Evolutionary conservation across 176 grass and related monocot genomes (phyloP), one percentile per base, ranked within the genome.

Genomic region (Pontederia paniculata): DNA sequence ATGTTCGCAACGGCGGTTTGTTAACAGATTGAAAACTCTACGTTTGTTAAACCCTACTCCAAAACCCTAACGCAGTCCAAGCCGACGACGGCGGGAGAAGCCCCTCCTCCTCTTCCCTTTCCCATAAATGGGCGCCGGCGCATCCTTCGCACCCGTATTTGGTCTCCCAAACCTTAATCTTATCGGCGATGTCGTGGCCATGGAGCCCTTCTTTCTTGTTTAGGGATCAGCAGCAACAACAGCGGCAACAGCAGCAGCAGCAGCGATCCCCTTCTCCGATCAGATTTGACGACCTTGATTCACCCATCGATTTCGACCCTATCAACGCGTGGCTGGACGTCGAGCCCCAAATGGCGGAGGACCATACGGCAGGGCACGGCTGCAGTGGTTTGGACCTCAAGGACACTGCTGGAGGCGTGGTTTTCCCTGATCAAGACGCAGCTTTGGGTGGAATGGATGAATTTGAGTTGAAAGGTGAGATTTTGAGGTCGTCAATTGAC

Each of bases 301-400:
- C 22, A 9, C 18, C 51, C 15, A 14, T 31, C 14, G 11, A 45
- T 21, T 95, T 95, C 71, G 90, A 96, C 57, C 85, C 90, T 4
- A 44, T 88, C 49, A 60, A 80, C 65, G 82, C 78, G 90, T 95
- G 90, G 90, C 79, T 95, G 42, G 17, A 89, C 51, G 90, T 86
- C 62, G 80, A 84, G 70, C 44, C 42, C 52, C 48, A 43, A 55
- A 84, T 81, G 80, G 51, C 31, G 37, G 42, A 21, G 57, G 80
- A 81, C 54, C 62, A 75, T 46, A 57, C 4, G 12, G 66, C 37
- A 16, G 43, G 21, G 58, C 21, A 22, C 13, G 2, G 41, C n/a
- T 31, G 16, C 22, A 7, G 9, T 46, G 17, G 4, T 13, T 62
- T 22, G 7, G 12, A 62, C 18, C 25, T 17, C 42, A 47, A 62